These are phyloP conservation scores for Ephemerocybe angulata DNA, from an alignment of 768 basidiomycete species.

Conservation along the genomic window DNA sequence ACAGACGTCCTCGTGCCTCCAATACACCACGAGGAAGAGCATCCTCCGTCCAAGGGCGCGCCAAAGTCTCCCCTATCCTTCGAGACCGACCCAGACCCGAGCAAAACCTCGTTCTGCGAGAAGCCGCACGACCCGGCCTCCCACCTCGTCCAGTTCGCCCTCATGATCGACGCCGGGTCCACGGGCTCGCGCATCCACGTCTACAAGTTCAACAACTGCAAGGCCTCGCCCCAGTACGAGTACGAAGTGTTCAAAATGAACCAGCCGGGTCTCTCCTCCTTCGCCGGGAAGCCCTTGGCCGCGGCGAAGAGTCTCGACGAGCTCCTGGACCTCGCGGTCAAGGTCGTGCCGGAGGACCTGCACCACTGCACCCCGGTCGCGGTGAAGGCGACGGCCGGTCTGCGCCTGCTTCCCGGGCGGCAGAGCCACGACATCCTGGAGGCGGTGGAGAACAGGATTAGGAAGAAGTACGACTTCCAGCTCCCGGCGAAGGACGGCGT, in stretches of 20 bases:
- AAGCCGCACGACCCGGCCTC: conserved; percentile 42
- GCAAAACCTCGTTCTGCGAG: conserved; percentile 70
- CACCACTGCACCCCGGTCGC: conserved; percentile 81
- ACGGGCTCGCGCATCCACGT: conserved; percentile 97
- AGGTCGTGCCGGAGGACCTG: conserved; percentile 67
- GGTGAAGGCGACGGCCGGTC: conserved; percentile 89
- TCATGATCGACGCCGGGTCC: conserved; percentile 98
- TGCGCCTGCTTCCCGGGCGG: conserved; percentile 62
- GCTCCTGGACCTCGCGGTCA: conserved; percentile 75
- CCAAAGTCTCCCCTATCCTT: conserved; percentile 48
- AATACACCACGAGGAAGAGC: conserved; percentile 5
- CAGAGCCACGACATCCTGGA: conserved; percentile 70
- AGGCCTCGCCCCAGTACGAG: conserved; percentile 71
- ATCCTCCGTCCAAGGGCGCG: conserved; percentile 8
- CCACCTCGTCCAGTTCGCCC: conserved; percentile 82
- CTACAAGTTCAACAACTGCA: conserved; percentile 96
- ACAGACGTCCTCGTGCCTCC: conserved; percentile 5
- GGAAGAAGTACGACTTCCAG: conserved; percentile 62
- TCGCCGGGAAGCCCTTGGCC: conserved; percentile 49
- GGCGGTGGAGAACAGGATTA: conserved; percentile 63
- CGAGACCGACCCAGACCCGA: conserved; percentile 71
- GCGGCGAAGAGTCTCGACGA: conserved; percentile 80
- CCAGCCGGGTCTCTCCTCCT: conserved; percentile 75
- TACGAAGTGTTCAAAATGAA: conserved; percentile 89
- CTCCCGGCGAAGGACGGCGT: conserved; percentile 56